These are phyloP conservation scores for Akanthomyces uredinophilus DNA, from an alignment of 2,329 filamentous ascomycete species.

Conservation along the genomic window DNA sequence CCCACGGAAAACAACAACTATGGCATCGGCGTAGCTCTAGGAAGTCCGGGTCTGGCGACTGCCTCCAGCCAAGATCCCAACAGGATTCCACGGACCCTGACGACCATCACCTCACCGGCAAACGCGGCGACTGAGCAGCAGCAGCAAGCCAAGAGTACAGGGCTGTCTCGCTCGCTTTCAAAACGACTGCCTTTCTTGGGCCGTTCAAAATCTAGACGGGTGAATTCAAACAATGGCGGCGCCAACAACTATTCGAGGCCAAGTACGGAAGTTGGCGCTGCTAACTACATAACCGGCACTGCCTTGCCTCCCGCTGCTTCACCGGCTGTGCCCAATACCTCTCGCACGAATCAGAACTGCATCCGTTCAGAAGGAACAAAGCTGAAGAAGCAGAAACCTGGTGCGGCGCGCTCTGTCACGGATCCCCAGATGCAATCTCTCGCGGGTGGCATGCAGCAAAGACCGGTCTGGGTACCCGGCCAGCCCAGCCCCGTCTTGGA, in stretches of 20 bases:
- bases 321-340: not conserved
- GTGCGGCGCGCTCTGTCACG: not conserved
- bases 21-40: conserved; percentile 68
- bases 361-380: not conserved
- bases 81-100: conserved; percentile 16
- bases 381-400: conserved; percentile 1
- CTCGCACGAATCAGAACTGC: not conserved
- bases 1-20: not conserved
- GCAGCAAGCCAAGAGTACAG: conserved; percentile 7
- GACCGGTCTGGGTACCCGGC: not conserved
- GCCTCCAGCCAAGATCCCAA: conserved; percentile 21
- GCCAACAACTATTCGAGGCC: conserved; percentile 4
- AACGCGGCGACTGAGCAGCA: not conserved
- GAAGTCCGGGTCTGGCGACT: conserved; percentile 53
- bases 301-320: not conserved
- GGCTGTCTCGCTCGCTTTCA: conserved; percentile 14
- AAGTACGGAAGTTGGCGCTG: not conserved
- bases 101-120: conserved; percentile 15
- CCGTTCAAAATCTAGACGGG: conserved; percentile 10
- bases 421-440: not conserved
- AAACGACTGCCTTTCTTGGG: conserved; percentile 14
- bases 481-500: conserved; percentile 47
- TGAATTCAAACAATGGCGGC: not conserved
- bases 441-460: not conserved
- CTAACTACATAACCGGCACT: not conserved